Evolutionary conservation across 768 basidiomycete species (phyloP).

Genomic region (Lactifluus echinatus): DNA sequence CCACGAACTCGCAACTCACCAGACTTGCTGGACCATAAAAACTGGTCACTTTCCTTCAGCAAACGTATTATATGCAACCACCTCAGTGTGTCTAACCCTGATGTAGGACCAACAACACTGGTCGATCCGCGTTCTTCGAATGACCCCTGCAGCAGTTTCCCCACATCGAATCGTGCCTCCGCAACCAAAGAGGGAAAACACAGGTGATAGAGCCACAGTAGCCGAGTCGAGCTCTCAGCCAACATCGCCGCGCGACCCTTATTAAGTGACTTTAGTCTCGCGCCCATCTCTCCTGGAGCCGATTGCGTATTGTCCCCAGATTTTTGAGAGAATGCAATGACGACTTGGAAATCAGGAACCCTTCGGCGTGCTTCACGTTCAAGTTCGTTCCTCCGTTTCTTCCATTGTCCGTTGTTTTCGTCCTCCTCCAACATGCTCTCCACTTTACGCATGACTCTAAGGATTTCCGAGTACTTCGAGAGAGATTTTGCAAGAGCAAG

Average conservation of each 20-base stretch:
- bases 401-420: slow-evolving; percentile 63
- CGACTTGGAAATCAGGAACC: slow-evolving; percentile 80
- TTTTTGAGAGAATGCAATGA: slow-evolving; percentile 72
- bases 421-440: slow-evolving; percentile 51
- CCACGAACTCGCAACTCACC: not conserved
- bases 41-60: slow-evolving; percentile 70
- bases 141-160: slow-evolving; percentile 58
- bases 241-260: slow-evolving; percentile 51
- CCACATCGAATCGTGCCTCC: slow-evolving; percentile 80
- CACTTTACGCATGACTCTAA: slow-evolving; percentile 40
- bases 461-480: slow-evolving; percentile 54
- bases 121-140: slow-evolving; percentile 26
- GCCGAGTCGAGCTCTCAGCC: slow-evolving; percentile 68
- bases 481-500: slow-evolving; percentile 70
- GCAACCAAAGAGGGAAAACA: slow-evolving; percentile 65
- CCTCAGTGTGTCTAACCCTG: slow-evolving; percentile 45
- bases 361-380: slow-evolving; percentile 65
- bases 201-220: slow-evolving; percentile 81
- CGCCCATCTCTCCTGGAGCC: not conserved
- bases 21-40: slow-evolving; percentile 66
- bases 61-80: slow-evolving; percentile 74
- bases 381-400: slow-evolving; percentile 53
- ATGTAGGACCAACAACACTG: slow-evolving; percentile 24
- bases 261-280: slow-evolving; percentile 15
- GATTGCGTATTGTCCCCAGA: not conserved